Evolutionary conservation across 2,329 filamentous ascomycete genomes (phyloP), one percentile per base, ranked within the genome.

Genomic region (Stagonosporopsis cucurbitacearum): DNA sequence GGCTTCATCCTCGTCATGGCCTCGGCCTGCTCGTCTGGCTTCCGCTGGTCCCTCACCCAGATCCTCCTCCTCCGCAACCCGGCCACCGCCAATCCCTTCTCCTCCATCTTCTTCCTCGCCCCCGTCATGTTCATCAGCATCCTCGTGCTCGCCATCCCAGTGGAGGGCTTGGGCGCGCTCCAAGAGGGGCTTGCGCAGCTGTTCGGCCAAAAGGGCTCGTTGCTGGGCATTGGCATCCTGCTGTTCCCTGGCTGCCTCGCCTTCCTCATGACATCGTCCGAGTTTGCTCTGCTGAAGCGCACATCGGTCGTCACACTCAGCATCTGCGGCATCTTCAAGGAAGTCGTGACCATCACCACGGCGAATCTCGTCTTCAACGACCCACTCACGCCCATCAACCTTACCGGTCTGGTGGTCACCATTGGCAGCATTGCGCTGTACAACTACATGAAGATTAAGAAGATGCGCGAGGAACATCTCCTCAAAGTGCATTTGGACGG

Each of bases 301-400:
- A 98, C 94, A 0, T 96, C 91, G 1, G 95, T 99, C 49, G 95
- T 99, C 47, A 98, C 95, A 0, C 83, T 99, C 41, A 96, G 90
- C 47, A 97, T 99, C 66, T 96, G 93, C 60, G 95, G 95, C 58
- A 98, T 99, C 59, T 98, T 99, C 82, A 99, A 99, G 75, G 95
- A 99, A 79, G 95, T 98, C 36, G 88, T 99, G 51, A 99, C 95
- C 13, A 98, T 99, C 69, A 88, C 86, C 36, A 92, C 92, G 0
- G 94, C 94, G 0, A 90, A 92, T 8, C 75, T 96, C 25, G 87
- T 96, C 4, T 99, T 97, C 79, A 85, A 95, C 67, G 95, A 99
- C 73, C 86, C 84, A 44, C 84, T 99, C 41, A 97, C 93, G 0
- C 81, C 88, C 0, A 86, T 99, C 79, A 99, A 99, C 74, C 80